phyloP scores from a whole-genome alignment of 2,329 filamentous ascomycete species.

The Boeremia lycopersici region DNA sequence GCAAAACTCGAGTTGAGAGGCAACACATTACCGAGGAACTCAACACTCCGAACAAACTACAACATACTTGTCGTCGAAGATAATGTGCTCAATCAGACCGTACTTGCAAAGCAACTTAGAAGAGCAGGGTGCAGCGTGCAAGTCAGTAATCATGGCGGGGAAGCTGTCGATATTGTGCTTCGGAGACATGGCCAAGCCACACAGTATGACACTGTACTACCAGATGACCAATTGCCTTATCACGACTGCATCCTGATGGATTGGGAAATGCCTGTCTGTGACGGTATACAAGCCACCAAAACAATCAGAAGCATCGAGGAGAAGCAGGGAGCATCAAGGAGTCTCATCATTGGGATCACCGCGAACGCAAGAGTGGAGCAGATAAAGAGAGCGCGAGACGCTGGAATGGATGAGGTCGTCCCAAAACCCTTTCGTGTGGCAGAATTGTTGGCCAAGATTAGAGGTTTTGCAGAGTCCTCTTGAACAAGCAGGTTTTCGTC shows the following conservation, averaged over 20 bases:
- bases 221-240: not conserved
- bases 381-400: slow-evolving; percentile 23
- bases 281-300: slow-evolving; percentile 1
- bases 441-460: slow-evolving; percentile 23
- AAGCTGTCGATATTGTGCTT: slow-evolving; percentile 29
- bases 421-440: slow-evolving; percentile 70
- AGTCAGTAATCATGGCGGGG: slow-evolving; percentile 36
- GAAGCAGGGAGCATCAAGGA: slow-evolving; percentile 13
- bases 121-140: slow-evolving; percentile 28
- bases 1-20: not conserved
- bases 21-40: not conserved
- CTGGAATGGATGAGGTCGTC: slow-evolving; percentile 59
- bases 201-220: not conserved
- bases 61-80: slow-evolving; percentile 38
- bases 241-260: slow-evolving; percentile 28
- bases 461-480: not conserved
- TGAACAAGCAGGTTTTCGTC: not conserved
- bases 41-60: not conserved
- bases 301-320: slow-evolving; percentile 15
- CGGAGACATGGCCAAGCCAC: not conserved
- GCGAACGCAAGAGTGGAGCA: slow-evolving; percentile 39
- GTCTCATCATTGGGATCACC: slow-evolving; percentile 35
- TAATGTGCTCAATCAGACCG: slow-evolving; percentile 40
- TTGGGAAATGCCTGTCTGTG: slow-evolving; percentile 37
- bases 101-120: slow-evolving; percentile 29